Conservation (phyloP, 257 asterid genomes). For the Asclepias syriaca region DNA sequence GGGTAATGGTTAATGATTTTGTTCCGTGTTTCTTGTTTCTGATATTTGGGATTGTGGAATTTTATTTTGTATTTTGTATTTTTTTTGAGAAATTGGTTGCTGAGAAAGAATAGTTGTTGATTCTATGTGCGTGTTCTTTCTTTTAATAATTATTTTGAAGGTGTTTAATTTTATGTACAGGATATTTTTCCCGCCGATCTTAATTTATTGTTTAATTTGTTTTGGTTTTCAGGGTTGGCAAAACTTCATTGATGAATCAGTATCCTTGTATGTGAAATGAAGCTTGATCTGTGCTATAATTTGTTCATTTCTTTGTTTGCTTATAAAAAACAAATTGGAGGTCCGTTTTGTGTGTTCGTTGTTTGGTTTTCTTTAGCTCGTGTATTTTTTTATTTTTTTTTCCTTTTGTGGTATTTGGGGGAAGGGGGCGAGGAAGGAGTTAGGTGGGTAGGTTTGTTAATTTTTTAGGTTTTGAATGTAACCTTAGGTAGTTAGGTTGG, state of each 20-base stretch:
- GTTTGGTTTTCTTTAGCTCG: neutral
- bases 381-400: neutral
- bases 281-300: constrained; percentile 8
- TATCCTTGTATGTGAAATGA: constrained; percentile 43
- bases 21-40: neutral
- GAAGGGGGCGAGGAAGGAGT: neutral
- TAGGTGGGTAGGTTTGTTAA: neutral
- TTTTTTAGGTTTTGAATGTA: constrained; percentile 5
- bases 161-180: neutral
- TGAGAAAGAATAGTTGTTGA: neutral
- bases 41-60: neutral
- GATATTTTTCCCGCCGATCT: constrained; percentile 3
- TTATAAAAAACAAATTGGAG: neutral
- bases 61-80: neutral
- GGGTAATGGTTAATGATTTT: constrained; percentile 42
- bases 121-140: neutral
- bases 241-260: constrained; percentile 99
- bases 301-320: neutral
- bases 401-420: neutral
- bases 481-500: neutral
- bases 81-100: neutral
- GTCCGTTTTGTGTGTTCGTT: constrained; percentile 2
- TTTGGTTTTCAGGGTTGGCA: constrained; percentile 75
- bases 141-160: neutral
- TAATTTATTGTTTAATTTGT: neutral